These are phyloP conservation scores for Ammopiptanthus mongolicus DNA, from an alignment of 306 rosid species.

Conservation along the genomic window DNA sequence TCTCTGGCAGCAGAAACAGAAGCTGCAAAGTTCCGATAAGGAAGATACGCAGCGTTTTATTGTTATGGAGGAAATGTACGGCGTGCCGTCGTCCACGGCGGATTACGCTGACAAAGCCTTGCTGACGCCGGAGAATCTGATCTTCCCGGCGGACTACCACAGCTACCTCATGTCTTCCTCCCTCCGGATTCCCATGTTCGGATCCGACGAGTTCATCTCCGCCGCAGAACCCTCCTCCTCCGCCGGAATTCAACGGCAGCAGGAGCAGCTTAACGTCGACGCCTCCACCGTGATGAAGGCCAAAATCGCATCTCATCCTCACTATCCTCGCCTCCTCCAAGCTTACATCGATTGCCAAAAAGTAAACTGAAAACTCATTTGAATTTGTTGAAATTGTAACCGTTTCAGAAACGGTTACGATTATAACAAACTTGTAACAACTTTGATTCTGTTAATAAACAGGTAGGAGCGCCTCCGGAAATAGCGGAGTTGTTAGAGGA, in stretches of 20 bases:
- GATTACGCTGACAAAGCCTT: constrained; percentile 65
- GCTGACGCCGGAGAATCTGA: constrained; percentile 87
- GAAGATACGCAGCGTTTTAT: constrained; percentile 26
- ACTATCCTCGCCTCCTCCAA: constrained; percentile 77
- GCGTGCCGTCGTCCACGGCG: constrained; percentile 35
- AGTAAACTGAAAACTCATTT: constrained; percentile 36
- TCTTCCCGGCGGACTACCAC: constrained; percentile 70
- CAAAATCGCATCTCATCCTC: constrained; percentile 81
- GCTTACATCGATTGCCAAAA: constrained; percentile 95
- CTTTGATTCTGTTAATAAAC: not conserved
- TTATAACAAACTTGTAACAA: not conserved
- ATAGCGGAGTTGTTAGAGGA: constrained; percentile 70
- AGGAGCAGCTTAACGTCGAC: constrained; percentile 13
- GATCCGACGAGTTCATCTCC: constrained; percentile 70
- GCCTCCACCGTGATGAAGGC: constrained; percentile 57
- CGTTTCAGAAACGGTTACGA: constrained; percentile 15
- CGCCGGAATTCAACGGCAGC: constrained; percentile 43
- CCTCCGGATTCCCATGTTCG: constrained; percentile 61
- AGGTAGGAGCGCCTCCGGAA: constrained; percentile 99
- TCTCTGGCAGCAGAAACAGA: constrained; percentile 14
- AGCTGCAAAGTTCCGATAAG: constrained; percentile 8
- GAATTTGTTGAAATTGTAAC: not conserved
- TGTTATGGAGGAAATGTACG: constrained; percentile 85
- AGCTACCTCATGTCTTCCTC: constrained; percentile 36
- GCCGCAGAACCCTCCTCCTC: constrained; percentile 31